These are phyloP conservation scores for Diaporthe citriasiana DNA, from an alignment of 2,329 filamentous ascomycete genomes.

Conservation along the genomic window DNA sequence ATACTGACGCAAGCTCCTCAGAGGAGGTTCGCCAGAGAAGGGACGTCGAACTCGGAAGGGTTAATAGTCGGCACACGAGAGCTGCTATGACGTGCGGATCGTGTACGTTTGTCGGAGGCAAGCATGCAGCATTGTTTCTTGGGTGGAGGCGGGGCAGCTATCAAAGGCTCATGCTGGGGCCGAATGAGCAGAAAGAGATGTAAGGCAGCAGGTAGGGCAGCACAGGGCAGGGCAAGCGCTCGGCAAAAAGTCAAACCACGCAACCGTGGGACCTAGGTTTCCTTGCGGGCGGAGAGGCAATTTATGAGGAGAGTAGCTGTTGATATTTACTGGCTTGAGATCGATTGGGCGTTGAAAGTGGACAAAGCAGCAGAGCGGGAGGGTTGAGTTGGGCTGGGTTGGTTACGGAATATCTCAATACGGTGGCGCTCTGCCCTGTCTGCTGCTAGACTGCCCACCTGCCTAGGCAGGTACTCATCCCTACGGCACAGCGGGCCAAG, in stretches of 20 bases:
- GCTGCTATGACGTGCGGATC: constrained; percentile 50
- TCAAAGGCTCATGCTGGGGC: constrained; percentile 39
- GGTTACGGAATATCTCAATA: constrained; percentile 22
- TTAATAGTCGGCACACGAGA: constrained; percentile 38
- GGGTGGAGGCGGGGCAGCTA: constrained; percentile 42
- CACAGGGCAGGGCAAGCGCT: constrained; percentile 21
- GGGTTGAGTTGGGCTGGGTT: constrained; percentile 19
- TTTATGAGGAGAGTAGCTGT: constrained; percentile 22
- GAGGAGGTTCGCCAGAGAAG: constrained; percentile 39
- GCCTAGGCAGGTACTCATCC: not conserved
- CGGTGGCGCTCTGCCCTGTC: constrained; percentile 9
- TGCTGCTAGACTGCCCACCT: not conserved
- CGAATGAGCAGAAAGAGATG: constrained; percentile 24
- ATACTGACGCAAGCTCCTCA: constrained; percentile 45
- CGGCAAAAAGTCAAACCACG: constrained; percentile 30
- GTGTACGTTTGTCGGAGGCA: constrained; percentile 41
- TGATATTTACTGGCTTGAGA: constrained; percentile 19
- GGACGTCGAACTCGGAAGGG: constrained; percentile 29
- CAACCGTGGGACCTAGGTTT: constrained; percentile 2
- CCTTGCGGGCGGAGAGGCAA: constrained; percentile 6
- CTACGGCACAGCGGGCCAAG: not conserved
- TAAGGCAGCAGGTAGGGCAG: constrained; percentile 29
- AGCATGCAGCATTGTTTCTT: constrained; percentile 44
- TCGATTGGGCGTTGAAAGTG: constrained; percentile 13
- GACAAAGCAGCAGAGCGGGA: constrained; percentile 20